A percentile compares a stretch with the other conserved stretches of the same genome.
phyloP scores from a whole-genome alignment of 2,329 filamentous ascomycete genomes.

The Neurospora sp. region DNA sequence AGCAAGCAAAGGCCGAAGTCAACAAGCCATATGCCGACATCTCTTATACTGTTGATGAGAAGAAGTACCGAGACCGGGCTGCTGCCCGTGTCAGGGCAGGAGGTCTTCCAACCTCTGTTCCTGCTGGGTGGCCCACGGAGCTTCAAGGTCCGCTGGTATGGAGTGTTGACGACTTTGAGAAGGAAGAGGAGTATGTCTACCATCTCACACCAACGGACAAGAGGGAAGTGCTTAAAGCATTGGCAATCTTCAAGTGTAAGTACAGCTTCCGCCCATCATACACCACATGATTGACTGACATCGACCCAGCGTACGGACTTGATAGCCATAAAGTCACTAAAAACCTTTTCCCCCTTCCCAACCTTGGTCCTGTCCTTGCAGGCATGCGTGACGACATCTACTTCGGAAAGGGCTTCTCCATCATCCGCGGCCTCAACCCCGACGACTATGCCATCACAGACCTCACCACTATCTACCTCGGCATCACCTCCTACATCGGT shows the following conservation, averaged over 20 bases:
- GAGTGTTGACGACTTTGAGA: slow-evolving; percentile 8
- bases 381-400: slow-evolving; percentile 11
- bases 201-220: slow-evolving; percentile 10
- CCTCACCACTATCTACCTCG: slow-evolving; percentile 13
- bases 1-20: slow-evolving; percentile 6
- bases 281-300: neutral
- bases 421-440: slow-evolving; percentile 13
- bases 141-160: slow-evolving; percentile 12
- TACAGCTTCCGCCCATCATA: neutral
- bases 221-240: slow-evolving; percentile 10
- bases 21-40: slow-evolving; percentile 9
- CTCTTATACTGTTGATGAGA: slow-evolving; percentile 10
- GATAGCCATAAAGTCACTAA: slow-evolving; percentile 10
- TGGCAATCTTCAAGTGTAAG: slow-evolving; percentile 11
- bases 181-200: slow-evolving; percentile 12
- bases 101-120: slow-evolving; percentile 7
- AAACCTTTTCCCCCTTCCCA: slow-evolving; percentile 10
- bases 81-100: neutral
- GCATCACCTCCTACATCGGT: slow-evolving; percentile 13
- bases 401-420: slow-evolving; percentile 10
- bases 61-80: slow-evolving; percentile 10
- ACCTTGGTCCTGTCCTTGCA: slow-evolving; percentile 3
- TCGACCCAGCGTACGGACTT: slow-evolving; percentile 1
- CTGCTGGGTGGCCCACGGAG: slow-evolving; percentile 11
- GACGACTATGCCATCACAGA: slow-evolving; percentile 11